Base-by-base conservation (phyloP, 2,329 filamentous ascomycete species). In the Neurospora sp. region DNA sequence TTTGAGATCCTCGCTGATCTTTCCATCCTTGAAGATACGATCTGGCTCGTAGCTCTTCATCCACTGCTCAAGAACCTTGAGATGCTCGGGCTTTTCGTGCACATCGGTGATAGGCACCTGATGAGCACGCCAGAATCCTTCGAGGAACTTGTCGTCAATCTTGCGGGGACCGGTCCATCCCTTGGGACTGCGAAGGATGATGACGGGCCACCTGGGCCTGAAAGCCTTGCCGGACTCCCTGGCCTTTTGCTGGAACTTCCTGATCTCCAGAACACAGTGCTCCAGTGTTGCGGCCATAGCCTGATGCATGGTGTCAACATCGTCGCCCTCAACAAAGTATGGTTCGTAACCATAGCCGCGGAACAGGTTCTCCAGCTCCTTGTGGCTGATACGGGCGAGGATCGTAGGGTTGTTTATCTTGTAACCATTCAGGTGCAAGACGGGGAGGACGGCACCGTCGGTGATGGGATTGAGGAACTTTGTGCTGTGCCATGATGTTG, bases 391-490 rank as follows among this genome's bases (percentile, higher is more conserved):
- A 73, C 91, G 88, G 15, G 91, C 88, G 17, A 93, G 85, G 0
- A 94, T 77, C 5, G 89, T 93, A 8, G 90, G 90, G 79, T 92
- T 92, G 82, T 92, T 92, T 82, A 93, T 93, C 83, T 94, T 94
- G 85, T 93, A 94, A 66, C 91, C 91, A 75, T 94, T 94, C 40
- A 94, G 83, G 78, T 94, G 91, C 11, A 94, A 84, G 6, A 94
- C 88, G 0, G 91, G 91, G 1, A 94, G 83, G 8, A 94, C 91
- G 43, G 91, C 91, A 38, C 91, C 91, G 75, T 93, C 91, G 0
- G 86, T 89, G 74, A 92, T 90, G 4, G 91, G 91, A 77, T 93
- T 93, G 73, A 94, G 84, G 80, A 93, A 93, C 78, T 94, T 94
- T 77, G 86, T 93, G 80, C 89, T 91, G 80, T 94, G 91, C 91